Percentiles rank a stretch among this genome's conserved stretches.
Conservation (phyloP, 441 rosid species). For the Erysimum cheiri region DNA sequence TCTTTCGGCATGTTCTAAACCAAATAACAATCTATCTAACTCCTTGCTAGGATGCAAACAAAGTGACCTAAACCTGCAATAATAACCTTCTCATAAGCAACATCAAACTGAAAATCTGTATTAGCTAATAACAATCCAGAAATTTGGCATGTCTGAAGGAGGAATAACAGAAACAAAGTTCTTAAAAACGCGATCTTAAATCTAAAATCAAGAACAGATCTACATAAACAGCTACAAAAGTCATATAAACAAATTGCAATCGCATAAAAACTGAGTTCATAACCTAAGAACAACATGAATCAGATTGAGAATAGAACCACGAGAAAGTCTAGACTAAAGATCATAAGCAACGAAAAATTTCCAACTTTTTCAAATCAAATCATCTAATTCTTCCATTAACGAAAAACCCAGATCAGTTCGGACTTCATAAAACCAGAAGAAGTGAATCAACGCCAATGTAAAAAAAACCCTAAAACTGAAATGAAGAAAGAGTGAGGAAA, state of each 20-base stretch:
- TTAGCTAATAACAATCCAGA: not conserved
- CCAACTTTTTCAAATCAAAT: constrained; percentile 8
- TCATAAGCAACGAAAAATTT: constrained; percentile 11
- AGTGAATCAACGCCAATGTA: constrained; percentile 8
- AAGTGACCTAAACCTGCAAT: constrained; percentile 21
- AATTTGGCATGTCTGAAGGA: not conserved
- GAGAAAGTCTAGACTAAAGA: not conserved
- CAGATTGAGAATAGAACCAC: not conserved
- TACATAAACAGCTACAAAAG: not conserved
- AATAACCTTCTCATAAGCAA: constrained; percentile 16
- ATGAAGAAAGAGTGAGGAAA: not conserved
- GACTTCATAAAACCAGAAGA: not conserved
- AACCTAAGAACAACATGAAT: constrained; percentile 4
- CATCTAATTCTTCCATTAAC: not conserved
- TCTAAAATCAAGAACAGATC: not conserved
- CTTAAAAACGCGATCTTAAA: not conserved
- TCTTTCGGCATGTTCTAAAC: constrained; percentile 40
- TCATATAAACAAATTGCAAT: not conserved
- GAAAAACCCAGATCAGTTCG: constrained; percentile 10
- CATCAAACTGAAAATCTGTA: not conserved
- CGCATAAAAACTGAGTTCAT: not conserved
- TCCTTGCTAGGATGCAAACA: not conserved
- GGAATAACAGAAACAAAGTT: not conserved
- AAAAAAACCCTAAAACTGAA: not conserved
- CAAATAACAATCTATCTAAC: not conserved